Base-by-base conservation (phyloP, 139 green algal species). In the Chlamydomonas applanata region DNA sequence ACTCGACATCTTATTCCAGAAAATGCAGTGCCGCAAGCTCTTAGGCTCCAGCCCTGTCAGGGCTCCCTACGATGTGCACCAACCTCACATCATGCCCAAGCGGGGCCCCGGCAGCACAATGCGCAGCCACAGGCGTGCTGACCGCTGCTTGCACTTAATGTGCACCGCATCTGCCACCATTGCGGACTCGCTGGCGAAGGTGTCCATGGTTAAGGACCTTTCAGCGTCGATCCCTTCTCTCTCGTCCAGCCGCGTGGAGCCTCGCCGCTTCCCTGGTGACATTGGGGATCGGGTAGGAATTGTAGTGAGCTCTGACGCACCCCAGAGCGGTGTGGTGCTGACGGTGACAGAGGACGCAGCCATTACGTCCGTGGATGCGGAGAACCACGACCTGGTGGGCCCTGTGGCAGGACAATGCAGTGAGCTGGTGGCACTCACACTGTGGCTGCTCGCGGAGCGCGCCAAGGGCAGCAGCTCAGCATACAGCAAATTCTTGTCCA, bases 371-470 rank as follows among this genome's bases (percentile, higher is more conserved):
- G 85, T 93, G 5, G 94, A 98, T 54, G 93, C 93, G 9, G 77
- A 83, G 46, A 77, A 89, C 19, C 81, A 96, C 54, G 53, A 81
- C 1, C 61, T 89, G 24, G 75, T 97, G 27, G 83, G 85, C 0
- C 19, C 53, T 0, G 25, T 93, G 19, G 91, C 91, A 16, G 79
- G 80, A 27, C 84, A 87, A 1, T 75, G 82, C 29, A 84, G 84
- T 56, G 93, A 98, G 83, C 85, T 98, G 25, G 79, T 93, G 2
- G 87, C 81, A 2, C 81, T 98, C 2, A 87, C 94, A 24, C 85
- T 98, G 19, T 97, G 93, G 91, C 83, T 98, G 5, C 75, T 96
- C 73, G 83, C 84, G 9, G 92, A 98, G 82, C 79, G 87, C 0
- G 54, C 64, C 0, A 82, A 88, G 75, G 86, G 83, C 1, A 2